Conservation (phyloP, 441 rosid species). For the Syzygium syzygioides region DNA sequence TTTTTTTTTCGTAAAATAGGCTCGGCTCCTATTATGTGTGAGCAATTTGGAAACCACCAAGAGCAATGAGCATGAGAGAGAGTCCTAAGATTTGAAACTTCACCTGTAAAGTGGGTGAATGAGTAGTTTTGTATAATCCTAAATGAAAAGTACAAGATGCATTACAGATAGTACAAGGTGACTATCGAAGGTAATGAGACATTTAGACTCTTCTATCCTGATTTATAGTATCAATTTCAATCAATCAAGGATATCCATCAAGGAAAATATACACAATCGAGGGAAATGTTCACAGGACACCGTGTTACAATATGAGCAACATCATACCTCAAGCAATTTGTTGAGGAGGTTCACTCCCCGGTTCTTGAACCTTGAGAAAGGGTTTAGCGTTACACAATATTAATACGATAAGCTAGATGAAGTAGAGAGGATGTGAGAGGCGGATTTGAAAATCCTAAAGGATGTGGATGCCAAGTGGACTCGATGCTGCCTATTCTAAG, state of each 20-base stretch:
- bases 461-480: neutral
- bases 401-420: neutral
- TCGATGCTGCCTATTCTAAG: neutral
- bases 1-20: neutral
- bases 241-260: neutral
- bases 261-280: neutral
- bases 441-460: neutral
- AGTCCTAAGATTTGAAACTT: neutral
- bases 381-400: neutral
- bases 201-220: too few relatives aligned
- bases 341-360: neutral
- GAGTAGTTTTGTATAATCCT: neutral
- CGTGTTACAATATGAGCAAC: neutral
- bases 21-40: neutral
- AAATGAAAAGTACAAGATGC: neutral
- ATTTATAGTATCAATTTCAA: neutral
- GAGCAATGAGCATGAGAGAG: neutral
- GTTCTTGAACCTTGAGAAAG: neutral
- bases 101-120: neutral
- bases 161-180: neutral
- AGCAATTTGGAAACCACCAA: neutral
- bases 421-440: neutral
- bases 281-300: neutral
- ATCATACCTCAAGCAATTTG: neutral
- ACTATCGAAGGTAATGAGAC: neutral